Evolutionary conservation across 306 rosid genomes (phyloP), one percentile per base, ranked within the genome.

Genomic region (Rosa rugosa): DNA sequence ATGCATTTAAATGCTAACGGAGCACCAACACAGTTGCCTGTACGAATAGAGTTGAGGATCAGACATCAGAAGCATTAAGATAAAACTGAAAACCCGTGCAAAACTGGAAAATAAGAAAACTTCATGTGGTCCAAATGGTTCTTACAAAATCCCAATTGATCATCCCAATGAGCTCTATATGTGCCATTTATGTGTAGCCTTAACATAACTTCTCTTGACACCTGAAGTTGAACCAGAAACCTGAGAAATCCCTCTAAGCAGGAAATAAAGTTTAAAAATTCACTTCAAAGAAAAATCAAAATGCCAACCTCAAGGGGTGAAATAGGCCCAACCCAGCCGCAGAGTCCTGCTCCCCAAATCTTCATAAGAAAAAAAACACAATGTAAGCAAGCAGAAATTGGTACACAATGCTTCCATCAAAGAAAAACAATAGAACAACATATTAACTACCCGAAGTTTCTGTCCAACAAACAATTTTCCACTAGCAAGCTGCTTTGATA

Each of bases 1-100:
- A 92, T 87, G 87, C 97, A 89, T 81, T 82, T 89, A 82, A 94
- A 92, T 69, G 97, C 97, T 79, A 94, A 84, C 79, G 99, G 97
- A 73, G 87, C 80, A 80, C 97, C 93, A 65, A 80, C 85, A 59
- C 64, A 72, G 81, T 88, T 91, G 80, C 95, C 99, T 94, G 67
- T 63, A 51, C 42, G 67, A 69, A 81, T 41, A 75, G 73, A 79
- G 53, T 74, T 65, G 40, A 81, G 69, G 45, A 63, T 45, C 64
- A 68, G 45, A 82, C 81, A 75, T 42, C 53, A 79, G 79, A 84
- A 69, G 63, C 62, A 81, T 80, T 31, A 78, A 71, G 53, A 82
- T 59, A 41, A 72, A 79, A 22, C 51, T 76, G 60, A 70, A 77
- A 75, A 16, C 69, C 77, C 38, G 31, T 71, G 42, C 38, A 67